Base-by-base conservation (phyloP, 768 basidiomycete genomes). In the Mycena crocata region DNA sequence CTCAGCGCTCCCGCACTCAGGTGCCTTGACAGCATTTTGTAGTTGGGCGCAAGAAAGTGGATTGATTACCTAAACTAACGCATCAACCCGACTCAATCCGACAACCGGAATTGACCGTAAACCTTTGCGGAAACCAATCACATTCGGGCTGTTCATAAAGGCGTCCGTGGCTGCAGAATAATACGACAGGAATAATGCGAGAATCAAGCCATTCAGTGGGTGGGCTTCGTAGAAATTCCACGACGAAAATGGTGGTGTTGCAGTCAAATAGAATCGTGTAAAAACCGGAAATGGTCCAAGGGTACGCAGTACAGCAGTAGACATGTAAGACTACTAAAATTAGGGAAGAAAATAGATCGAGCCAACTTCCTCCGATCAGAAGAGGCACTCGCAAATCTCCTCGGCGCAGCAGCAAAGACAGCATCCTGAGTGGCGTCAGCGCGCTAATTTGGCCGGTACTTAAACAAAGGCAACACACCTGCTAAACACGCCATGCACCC, bases 11-110 rank as follows among this genome's bases (percentile, higher is more conserved):
- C 87, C 81, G 87, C 87, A 78, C 66, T 42, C 66, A 90, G 89
- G 82, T 93, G 87, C 90, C 90, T 93, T 80, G 90, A 89, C 78
- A 93, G 80, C 92, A 93, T 93, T 92, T 87, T 89, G 56, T 64
- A 52, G 57, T 61, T 52, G 28, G 23, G 23, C 17, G 30, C 32
- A 50, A 14, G 45, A 35, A 34, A 13, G 34, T 66, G 80, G 80
- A 32, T 31, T n/a, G 49, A 3, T 2, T 3, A 21, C 8, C 13
- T 15, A 9, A 7, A 15, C 17, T 3, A 19, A 2, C 32, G 54
- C 17, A 21, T 31, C 40, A 6, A 52, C 12, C 30, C 39, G 42
- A n/a, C 8, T 17, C 13, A 9, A 21, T 23, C 52, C 52, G 52
- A 24, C 12, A n/a, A n/a, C n/a, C n/a, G n/a, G n/a, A n/a, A n/a